These are phyloP conservation scores for Vanderwaltozyma tropicalis DNA, from an alignment of 805 yeast genomes.

Conservation along the genomic window DNA sequence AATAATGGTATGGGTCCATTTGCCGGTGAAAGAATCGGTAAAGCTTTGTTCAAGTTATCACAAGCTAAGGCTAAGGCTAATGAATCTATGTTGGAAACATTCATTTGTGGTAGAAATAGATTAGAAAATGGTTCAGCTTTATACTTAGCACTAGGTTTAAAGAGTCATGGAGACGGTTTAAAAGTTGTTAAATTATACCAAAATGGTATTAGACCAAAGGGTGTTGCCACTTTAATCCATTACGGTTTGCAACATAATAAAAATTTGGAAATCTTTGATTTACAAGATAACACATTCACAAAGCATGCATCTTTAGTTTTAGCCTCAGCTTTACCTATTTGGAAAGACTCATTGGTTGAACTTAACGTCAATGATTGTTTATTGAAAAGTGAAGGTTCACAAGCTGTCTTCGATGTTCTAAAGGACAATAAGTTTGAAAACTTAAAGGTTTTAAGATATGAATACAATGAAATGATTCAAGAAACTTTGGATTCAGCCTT, in stretches of 20 bases:
- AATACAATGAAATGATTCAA: conserved; percentile 77
- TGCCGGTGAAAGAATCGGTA: conserved; percentile 91
- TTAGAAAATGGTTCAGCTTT: conserved; percentile 89
- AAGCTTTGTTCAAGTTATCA: conserved; percentile 65
- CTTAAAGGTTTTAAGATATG: conserved; percentile 58
- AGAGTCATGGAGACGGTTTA: conserved; percentile 58
- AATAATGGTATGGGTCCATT: conserved; percentile 98
- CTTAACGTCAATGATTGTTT: conserved; percentile 84
- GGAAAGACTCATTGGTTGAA: conserved; percentile 59
- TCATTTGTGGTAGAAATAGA: conserved; percentile 94
- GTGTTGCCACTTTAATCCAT: conserved; percentile 62
- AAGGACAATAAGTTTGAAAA: conserved; percentile 31
- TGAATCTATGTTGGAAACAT: conserved; percentile 56
- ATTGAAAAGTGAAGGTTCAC: conserved; percentile 69
- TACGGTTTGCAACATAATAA: conserved; percentile 60
- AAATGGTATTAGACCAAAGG: conserved; percentile 94
- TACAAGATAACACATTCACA: conserved; percentile 95
- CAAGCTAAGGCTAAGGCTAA: conserved; percentile 43
- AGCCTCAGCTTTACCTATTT: conserved; percentile 46
- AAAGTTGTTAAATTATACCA: conserved; percentile 76
- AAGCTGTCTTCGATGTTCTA: conserved; percentile 41
- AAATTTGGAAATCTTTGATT: conserved; percentile 58
- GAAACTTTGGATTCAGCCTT: conserved; percentile 44
- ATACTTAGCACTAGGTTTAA: conserved; percentile 74
- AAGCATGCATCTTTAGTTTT: conserved; percentile 51